Evolutionary conservation across 441 rosid species (phyloP).

Genomic region (Erysimum pusillum): DNA sequence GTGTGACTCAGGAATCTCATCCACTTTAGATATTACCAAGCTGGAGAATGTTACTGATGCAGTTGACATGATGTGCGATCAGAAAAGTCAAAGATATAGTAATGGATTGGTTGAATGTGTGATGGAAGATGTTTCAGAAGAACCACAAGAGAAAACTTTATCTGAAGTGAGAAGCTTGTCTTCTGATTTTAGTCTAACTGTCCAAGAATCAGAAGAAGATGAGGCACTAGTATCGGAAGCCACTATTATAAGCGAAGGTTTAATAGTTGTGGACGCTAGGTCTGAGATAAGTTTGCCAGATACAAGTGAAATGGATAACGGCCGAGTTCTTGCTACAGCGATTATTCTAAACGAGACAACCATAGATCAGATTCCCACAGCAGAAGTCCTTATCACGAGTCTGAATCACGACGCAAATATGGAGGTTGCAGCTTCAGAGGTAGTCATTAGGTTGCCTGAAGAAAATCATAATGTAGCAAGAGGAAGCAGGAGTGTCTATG

Average conservation of each 20-base stretch:
- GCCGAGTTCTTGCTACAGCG: slow-evolving; percentile 69
- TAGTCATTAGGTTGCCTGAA: slow-evolving; percentile 67
- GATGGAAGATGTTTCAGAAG: slow-evolving; percentile 44
- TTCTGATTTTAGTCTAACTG: slow-evolving; percentile 44
- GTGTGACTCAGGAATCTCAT: slow-evolving; percentile 68
- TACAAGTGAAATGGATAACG: slow-evolving; percentile 53
- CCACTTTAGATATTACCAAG: slow-evolving; percentile 63
- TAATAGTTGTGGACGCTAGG: slow-evolving; percentile 62
- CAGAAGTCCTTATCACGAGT: slow-evolving; percentile 65
- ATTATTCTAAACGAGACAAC: slow-evolving; percentile 70
- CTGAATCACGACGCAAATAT: slow-evolving; percentile 54
- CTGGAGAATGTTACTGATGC: slow-evolving; percentile 73
- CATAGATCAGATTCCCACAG: slow-evolving; percentile 66
- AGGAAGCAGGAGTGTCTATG: slow-evolving; percentile 70
- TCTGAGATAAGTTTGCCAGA: slow-evolving; percentile 63
- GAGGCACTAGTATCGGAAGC: slow-evolving; percentile 57
- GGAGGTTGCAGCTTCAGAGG: slow-evolving; percentile 62
- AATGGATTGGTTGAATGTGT: slow-evolving; percentile 43
- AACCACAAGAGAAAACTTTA: slow-evolving; percentile 39
- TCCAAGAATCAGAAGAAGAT: slow-evolving; percentile 71
- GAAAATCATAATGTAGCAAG: slow-evolving; percentile 56
- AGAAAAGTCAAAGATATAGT: slow-evolving; percentile 40
- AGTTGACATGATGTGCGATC: slow-evolving; percentile 63
- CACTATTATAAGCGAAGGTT: slow-evolving; percentile 58
- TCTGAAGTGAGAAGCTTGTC: slow-evolving; percentile 49